These are phyloP conservation scores for Drosera spatulata DNA, from an alignment of 179 eudicot genomes.

Conservation along the genomic window DNA sequence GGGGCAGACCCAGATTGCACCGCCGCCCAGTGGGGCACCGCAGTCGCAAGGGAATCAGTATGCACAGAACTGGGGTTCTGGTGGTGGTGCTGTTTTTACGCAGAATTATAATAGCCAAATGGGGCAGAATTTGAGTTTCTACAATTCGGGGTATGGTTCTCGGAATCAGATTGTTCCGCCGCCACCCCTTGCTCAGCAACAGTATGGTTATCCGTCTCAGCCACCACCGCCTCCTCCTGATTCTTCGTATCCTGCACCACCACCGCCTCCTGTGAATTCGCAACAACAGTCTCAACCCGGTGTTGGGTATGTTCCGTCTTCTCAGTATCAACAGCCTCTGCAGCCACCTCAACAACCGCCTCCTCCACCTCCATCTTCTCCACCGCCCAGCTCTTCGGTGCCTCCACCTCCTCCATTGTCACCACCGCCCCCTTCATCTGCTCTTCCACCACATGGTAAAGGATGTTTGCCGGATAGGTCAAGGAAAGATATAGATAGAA, in stretches of 20 bases:
- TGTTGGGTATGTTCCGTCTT: slow-evolving; percentile 52
- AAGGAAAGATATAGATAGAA: slow-evolving; percentile 33
- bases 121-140: slow-evolving; percentile 26
- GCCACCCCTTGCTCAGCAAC: slow-evolving; percentile 22
- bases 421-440: slow-evolving; percentile 38
- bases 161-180: slow-evolving; percentile 10
- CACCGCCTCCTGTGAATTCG: slow-evolving; percentile 33
- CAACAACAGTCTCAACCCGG: slow-evolving; percentile 33
- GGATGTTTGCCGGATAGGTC: slow-evolving; percentile 37
- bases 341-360: slow-evolving; percentile 39
- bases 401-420: slow-evolving; percentile 44
- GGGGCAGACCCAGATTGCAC: slow-evolving; percentile 28
- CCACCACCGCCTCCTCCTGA: slow-evolving; percentile 66
- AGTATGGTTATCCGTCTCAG: slow-evolving; percentile 44
- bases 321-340: slow-evolving; percentile 70
- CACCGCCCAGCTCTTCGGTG: slow-evolving; percentile 53
- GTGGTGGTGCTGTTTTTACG: slow-evolving; percentile 17
- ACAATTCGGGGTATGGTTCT: slow-evolving; percentile 24
- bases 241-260: slow-evolving; percentile 57
- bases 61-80: slow-evolving; percentile 55
- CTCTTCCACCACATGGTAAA: slow-evolving; percentile 28
- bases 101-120: slow-evolving; percentile 27
- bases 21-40: slow-evolving; percentile 26
- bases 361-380: slow-evolving; percentile 63
- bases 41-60: slow-evolving; percentile 41